A percentile compares a stretch with the other conserved stretches of the same genome.
Conservation (phyloP, 2,329 filamentous ascomycete species). For the Penicillium brevicompactum region DNA sequence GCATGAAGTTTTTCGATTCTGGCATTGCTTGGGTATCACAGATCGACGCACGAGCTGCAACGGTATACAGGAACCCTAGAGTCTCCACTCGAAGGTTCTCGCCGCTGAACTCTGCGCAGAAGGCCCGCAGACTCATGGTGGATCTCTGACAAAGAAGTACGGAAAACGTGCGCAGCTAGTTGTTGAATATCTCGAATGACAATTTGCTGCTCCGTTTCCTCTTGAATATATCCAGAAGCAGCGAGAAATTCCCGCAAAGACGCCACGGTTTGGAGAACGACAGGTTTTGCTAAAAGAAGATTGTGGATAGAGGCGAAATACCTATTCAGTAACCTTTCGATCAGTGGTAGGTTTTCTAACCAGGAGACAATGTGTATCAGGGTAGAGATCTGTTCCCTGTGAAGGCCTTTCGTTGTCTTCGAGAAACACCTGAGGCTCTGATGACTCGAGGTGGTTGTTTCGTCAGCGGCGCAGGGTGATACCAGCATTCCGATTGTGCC, state of each 20-base stretch:
- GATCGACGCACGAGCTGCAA: slow-evolving; percentile 14
- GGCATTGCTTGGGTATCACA: neutral
- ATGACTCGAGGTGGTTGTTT: neutral
- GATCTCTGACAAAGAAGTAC: slow-evolving; percentile 12
- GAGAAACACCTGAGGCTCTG: no score
- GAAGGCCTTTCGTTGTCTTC: neutral
- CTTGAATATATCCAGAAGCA: neutral
- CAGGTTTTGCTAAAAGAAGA: slow-evolving; percentile 12
- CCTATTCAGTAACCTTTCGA: slow-evolving; percentile 11
- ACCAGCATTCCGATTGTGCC: slow-evolving; percentile 18
- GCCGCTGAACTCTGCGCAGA: slow-evolving; percentile 16
- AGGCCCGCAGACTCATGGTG: slow-evolving; percentile 10
- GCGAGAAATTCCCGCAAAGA: slow-evolving; percentile 2
- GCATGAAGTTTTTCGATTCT: slow-evolving; percentile 3
- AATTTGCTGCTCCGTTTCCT: slow-evolving; percentile 1
- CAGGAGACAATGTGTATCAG: slow-evolving; percentile 13
- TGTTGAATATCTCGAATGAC: neutral
- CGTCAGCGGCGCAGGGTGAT: slow-evolving; percentile 22
- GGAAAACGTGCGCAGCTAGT: slow-evolving; percentile 4
- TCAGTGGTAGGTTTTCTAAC: slow-evolving; percentile 11
- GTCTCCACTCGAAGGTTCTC: slow-evolving; percentile 18
- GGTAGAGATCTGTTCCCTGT: slow-evolving; percentile 3
- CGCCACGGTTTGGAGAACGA: slow-evolving; percentile 11
- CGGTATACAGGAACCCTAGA: slow-evolving; percentile 16
- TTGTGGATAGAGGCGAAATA: slow-evolving; percentile 13